Evolutionary conservation across 306 rosid genomes (phyloP).

Genomic region (Parietaria judaica): DNA sequence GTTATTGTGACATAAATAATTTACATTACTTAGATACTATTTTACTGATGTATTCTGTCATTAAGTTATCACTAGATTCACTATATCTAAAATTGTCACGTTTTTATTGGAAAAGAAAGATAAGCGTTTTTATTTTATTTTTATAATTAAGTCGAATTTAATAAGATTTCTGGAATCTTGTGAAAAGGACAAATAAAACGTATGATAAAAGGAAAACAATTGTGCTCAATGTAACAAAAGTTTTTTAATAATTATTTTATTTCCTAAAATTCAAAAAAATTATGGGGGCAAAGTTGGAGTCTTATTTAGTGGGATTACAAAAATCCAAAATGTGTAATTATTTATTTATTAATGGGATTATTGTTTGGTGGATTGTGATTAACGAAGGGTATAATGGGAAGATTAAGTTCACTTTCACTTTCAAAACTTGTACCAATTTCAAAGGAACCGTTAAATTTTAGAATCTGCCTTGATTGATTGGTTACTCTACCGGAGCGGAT

Average conservation of each 20-base stretch:
- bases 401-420: conserved; percentile 4
- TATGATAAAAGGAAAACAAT: neutral
- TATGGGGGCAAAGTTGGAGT: conserved; percentile 2
- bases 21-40: too few relatives aligned
- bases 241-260: neutral
- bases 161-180: neutral
- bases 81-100: neutral
- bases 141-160: neutral
- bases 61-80: neutral
- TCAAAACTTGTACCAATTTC: conserved; percentile 1
- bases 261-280: neutral
- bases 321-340: neutral
- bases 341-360: neutral
- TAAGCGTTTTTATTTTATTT: neutral
- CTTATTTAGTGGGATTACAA: neutral
- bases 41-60: too few relatives aligned
- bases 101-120: neutral
- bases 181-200: neutral
- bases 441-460: conserved; percentile 15
- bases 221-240: neutral
- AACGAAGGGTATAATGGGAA: neutral
- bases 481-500: neutral
- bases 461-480: conserved; percentile 1
- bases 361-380: conserved; percentile 5
- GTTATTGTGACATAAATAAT: too few relatives aligned